Evolutionary conservation across 805 yeast genomes (phyloP).

Genomic region (Candida tibetensis): DNA sequence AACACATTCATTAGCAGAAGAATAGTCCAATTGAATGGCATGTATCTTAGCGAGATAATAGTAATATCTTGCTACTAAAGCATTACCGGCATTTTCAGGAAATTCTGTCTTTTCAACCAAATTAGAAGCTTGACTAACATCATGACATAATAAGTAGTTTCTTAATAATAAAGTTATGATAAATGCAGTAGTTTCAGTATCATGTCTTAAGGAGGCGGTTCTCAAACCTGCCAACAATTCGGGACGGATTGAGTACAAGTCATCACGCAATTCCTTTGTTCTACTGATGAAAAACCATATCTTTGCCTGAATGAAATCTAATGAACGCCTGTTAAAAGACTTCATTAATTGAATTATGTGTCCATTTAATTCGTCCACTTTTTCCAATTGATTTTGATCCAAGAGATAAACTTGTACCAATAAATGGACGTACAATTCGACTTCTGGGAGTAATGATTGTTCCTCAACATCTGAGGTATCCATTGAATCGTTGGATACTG

Average conservation of each 20-base stretch:
- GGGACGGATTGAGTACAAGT: slow-evolving; percentile 61
- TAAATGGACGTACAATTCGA: slow-evolving; percentile 75
- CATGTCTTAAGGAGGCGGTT: slow-evolving; percentile 89
- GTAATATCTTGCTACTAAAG: slow-evolving; percentile 87
- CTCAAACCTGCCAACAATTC: slow-evolving; percentile 72
- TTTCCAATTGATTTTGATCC: slow-evolving; percentile 52
- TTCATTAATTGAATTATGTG: slow-evolving; percentile 53
- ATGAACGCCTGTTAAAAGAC: slow-evolving; percentile 71
- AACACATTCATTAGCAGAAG: slow-evolving; percentile 84
- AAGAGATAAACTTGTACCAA: slow-evolving; percentile 73
- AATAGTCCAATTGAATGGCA: slow-evolving; percentile 89
- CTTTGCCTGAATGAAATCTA: slow-evolving; percentile 85
- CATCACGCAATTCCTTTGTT: slow-evolving; percentile 61
- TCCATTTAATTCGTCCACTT: slow-evolving; percentile 53
- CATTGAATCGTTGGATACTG: slow-evolving; percentile 5
- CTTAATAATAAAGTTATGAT: slow-evolving; percentile 83
- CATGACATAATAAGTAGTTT: slow-evolving; percentile 72
- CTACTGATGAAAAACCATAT: slow-evolving; percentile 89
- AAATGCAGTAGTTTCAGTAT: slow-evolving; percentile 86
- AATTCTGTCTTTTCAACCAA: slow-evolving; percentile 86
- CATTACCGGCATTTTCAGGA: slow-evolving; percentile 80
- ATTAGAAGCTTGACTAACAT: slow-evolving; percentile 82
- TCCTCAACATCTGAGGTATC: slow-evolving; percentile 21
- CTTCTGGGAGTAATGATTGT: slow-evolving; percentile 59
- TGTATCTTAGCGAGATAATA: slow-evolving; percentile 88